Base-by-base conservation (phyloP, 805 yeast species). In the Ogataea siamensis region DNA sequence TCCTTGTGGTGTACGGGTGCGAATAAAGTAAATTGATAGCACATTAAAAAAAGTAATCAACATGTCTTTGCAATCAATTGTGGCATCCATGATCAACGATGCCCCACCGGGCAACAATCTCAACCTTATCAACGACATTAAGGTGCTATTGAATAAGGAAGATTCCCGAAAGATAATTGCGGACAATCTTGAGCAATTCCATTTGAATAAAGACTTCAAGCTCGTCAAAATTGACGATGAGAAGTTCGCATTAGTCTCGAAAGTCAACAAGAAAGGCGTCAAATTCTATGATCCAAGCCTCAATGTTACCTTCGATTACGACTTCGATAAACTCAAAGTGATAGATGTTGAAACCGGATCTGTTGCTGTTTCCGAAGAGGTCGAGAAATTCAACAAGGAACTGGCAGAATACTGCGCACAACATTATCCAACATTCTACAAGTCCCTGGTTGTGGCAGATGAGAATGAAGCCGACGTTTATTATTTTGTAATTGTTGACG, bases 371-470 rank as follows among this genome's bases (percentile, higher is more conserved):
- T 24, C 42, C 11, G 33, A 40, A 6, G 40, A 43, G 30, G 17
- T 44, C 17, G 27, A 5, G 13, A 40, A 42, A 2, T 47, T 64
- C 28, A 47, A 46, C 20, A 30, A 39, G 3, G 43, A 57, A 18
- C 64, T 82, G 30, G 62, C 62, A 35, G 49, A 43, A 16, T 89
- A 89, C 56, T 76, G 82, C 2, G 55, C 62, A 3, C 78, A 75
- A 37, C 87, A 84, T 52, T 91, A 73, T 55, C 87, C 91, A 2
- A 75, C 81, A 4, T 55, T 58, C 9, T 71, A 58, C 53, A 71
- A 70, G n/a, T 68, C 62, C 17, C 55, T 70, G 7, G 63, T 74
- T 3, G 58, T 73, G 24, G 76, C 76, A 1, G 61, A 50, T 9
- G 44, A 47, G 4, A 56, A 44, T 4, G 68, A 78, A 18, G 48